Base-by-base conservation (phyloP, 768 basidiomycete species). In the Russula sp. region DNA sequence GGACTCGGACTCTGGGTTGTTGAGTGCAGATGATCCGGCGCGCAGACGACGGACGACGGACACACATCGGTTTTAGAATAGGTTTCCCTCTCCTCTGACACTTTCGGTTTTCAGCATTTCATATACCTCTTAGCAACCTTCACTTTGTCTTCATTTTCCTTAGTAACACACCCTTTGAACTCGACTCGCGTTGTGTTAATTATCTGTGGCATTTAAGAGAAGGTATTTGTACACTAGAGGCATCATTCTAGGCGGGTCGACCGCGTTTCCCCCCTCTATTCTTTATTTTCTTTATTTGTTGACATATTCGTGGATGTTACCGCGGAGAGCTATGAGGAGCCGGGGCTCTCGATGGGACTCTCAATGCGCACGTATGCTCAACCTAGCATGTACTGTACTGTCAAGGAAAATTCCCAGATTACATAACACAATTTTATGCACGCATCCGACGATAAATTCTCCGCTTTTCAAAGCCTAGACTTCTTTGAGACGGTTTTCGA, bases 1-100 rank as follows among this genome's bases (percentile, higher is more conserved):
- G n/a, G 59, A 66, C 44, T 66, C 65, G 44, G 61, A 50, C 4
- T 53, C 62, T 39, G 22, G 61, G 42, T 27, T 27, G 42, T 27
- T 27, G 3, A 39, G 64, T 18, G 18, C 18, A 9, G 10, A 5
- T 22, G 11, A 13, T 48, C 14, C 47, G 10, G 47, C 10, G 13
- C 13, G 47, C 8, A 47, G 20, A 47, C 20, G 47, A 27, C 47
- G 47, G 47, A 48, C 45, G 16, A 47, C 22, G 10, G 9, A 6
- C n/a, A 20, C 16, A 6, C 10, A 10, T 48, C 8, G 47, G 6
- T 27, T 48, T 22, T 48, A 48, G 16, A 6, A 45, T 45, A 45
- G 8, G n/a, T 20, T 45, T 20, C n/a, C 9, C 27, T 48, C 22
- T 47, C 8, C 8, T 47, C n/a, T 47, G n/a, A n/a, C 2, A 47